Conservation (phyloP, 2,329 filamentous ascomycete species). For the Cercospora nicotianae region DNA sequence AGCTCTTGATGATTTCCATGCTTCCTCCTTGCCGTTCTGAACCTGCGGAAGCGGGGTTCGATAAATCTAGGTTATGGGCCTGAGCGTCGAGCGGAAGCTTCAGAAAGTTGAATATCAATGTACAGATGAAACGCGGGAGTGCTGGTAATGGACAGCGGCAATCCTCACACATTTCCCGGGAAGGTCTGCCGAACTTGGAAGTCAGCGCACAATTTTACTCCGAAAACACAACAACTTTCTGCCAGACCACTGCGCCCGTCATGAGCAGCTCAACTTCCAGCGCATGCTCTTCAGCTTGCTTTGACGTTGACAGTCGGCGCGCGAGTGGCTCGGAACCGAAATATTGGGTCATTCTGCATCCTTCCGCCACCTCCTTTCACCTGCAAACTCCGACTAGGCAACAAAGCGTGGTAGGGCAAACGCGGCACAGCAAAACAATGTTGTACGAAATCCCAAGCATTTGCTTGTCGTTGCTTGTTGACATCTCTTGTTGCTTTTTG, state of each 20-base stretch:
- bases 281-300: background rate
- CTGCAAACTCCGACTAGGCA: background rate
- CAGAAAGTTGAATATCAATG: background rate
- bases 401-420: background rate
- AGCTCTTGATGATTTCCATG: no score
- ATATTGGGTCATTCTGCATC: background rate
- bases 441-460: background rate
- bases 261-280: background rate
- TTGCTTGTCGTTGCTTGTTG: background rate
- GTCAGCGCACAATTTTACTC: background rate
- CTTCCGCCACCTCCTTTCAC: slow-evolving; percentile 13
- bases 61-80: background rate
- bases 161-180: background rate
- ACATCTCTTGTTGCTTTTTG: background rate
- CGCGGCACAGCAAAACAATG: background rate
- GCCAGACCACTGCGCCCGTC: background rate
- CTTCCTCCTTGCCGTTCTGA: no score
- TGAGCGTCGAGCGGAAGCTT: background rate
- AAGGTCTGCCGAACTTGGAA: background rate
- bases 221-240: background rate
- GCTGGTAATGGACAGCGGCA: background rate
- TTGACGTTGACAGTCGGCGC: background rate
- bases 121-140: background rate
- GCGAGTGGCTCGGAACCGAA: slow-evolving; percentile 14
- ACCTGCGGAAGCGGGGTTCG: no score